These are phyloP conservation scores for Stagonosporopsis rhizophila DNA, from an alignment of 2,329 filamentous ascomycete genomes.

Conservation along the genomic window DNA sequence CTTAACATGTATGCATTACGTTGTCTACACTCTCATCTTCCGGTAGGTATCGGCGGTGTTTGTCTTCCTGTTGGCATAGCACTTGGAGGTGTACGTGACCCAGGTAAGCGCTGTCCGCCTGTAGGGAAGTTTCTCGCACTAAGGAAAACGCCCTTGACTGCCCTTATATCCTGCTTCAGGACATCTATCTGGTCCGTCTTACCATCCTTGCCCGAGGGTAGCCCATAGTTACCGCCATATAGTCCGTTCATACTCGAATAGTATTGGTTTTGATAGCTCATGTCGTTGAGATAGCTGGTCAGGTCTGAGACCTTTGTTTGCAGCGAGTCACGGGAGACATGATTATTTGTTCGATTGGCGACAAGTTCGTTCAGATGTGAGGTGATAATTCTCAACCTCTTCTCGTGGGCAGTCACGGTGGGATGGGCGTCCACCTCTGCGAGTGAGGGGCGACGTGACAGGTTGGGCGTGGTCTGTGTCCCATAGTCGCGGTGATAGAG, in stretches of 20 bases:
- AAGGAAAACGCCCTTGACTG: slow-evolving; percentile 79
- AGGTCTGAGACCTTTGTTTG: slow-evolving; percentile 61
- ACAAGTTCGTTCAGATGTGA: slow-evolving; percentile 60
- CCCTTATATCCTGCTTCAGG: slow-evolving; percentile 76
- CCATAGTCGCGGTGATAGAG: slow-evolving; percentile 83
- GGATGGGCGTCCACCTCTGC: slow-evolving; percentile 34
- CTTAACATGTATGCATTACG: neutral
- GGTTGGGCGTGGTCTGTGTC: slow-evolving; percentile 72
- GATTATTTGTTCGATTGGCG: slow-evolving; percentile 57
- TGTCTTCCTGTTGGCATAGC: slow-evolving; percentile 31
- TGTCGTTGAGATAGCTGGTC: slow-evolving; percentile 66
- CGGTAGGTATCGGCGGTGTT: slow-evolving; percentile 12
- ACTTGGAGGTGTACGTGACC: slow-evolving; percentile 11
- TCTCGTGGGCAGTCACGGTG: slow-evolving; percentile 50
- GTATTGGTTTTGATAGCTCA: slow-evolving; percentile 49
- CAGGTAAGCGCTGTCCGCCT: slow-evolving; percentile 28
- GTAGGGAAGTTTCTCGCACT: slow-evolving; percentile 74
- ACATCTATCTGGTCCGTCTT: slow-evolving; percentile 74
- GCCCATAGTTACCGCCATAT: slow-evolving; percentile 38
- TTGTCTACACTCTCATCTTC: slow-evolving; percentile 22
- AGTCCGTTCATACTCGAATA: slow-evolving; percentile 53
- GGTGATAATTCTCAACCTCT: slow-evolving; percentile 58
- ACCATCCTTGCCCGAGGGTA: slow-evolving; percentile 58
- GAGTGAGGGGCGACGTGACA: slow-evolving; percentile 51
- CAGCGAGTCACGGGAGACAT: slow-evolving; percentile 59